These are phyloP conservation scores for Handroanthus guayacan DNA, from an alignment of 257 asterid genomes.

Conservation along the genomic window DNA sequence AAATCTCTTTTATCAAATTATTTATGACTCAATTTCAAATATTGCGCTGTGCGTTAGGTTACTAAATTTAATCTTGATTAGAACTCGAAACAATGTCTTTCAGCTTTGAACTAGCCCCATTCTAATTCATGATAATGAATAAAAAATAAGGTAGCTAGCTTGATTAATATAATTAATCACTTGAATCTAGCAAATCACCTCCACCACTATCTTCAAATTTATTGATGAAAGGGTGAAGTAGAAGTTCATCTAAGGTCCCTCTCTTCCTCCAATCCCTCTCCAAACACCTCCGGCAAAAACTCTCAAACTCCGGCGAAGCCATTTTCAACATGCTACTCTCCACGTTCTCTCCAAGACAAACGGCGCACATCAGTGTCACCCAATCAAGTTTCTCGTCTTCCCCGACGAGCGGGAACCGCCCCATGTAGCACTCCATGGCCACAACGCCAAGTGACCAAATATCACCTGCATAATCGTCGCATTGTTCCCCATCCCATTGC, in stretches of 20 bases:
- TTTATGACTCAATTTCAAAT: no score
- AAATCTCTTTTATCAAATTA: no score
- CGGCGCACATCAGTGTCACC: constrained; percentile 49
- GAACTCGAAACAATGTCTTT: no score
- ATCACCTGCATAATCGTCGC: constrained; percentile 53
- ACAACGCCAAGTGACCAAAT: constrained; percentile 63
- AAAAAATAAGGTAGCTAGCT: background rate
- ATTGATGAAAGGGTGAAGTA: constrained; percentile 53
- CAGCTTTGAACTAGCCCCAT: no score
- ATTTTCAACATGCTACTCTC: constrained; percentile 29
- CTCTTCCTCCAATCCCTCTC: constrained; percentile 59
- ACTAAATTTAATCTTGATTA: no score
- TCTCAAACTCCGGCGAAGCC: constrained; percentile 50
- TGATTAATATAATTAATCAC: background rate
- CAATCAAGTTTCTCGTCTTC: constrained; percentile 52
- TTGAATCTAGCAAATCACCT: constrained; percentile 16
- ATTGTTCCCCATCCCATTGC: constrained; percentile 44
- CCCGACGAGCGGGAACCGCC: constrained; percentile 50
- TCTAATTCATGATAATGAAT: no score
- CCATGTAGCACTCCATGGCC: constrained; percentile 54
- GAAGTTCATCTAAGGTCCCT: constrained; percentile 57
- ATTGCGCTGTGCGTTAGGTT: no score
- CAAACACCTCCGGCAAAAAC: constrained; percentile 53
- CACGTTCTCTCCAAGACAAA: constrained; percentile 44
- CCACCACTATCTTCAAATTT: constrained; percentile 29